Percentiles rank a stretch among this genome's conserved stretches.
phyloP scores from a whole-genome alignment of 306 rosid genomes.

The Canavalia gladiata region DNA sequence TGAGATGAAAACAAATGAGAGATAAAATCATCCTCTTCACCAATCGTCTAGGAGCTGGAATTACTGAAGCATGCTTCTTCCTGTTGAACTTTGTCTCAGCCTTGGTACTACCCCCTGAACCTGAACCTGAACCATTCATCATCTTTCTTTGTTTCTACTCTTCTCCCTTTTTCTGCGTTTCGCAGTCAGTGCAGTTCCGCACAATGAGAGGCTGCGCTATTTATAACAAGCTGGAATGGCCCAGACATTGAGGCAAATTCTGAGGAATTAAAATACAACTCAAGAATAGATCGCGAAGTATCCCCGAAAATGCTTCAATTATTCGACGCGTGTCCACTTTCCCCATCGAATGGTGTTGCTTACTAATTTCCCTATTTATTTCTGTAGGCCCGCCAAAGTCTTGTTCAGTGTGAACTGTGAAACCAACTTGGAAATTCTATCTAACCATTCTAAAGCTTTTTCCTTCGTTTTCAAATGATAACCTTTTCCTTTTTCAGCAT shows the following conservation, averaged over 20 bases:
- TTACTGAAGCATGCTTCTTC: constrained; percentile 42
- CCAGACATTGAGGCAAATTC: no score
- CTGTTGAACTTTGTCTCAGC: not conserved
- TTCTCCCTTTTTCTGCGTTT: not conserved
- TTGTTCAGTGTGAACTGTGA: not conserved
- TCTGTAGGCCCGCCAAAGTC: not conserved
- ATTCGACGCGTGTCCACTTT: not conserved
- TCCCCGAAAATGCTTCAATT: not conserved
- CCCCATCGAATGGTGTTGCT: not conserved
- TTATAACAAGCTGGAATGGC: no score
- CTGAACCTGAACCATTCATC: not conserved
- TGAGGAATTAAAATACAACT: not conserved
- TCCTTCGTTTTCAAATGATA: no score
- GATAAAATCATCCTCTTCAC: constrained; percentile 54
- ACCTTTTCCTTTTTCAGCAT: no score
- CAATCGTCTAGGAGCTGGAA: constrained; percentile 53
- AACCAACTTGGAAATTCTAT: not conserved
- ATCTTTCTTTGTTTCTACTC: not conserved
- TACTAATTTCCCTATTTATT: not conserved
- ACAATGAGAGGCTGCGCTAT: not conserved
- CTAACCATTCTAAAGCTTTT: not conserved
- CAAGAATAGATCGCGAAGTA: not conserved
- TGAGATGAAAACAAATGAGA: not conserved
- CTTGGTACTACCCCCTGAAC: not conserved
- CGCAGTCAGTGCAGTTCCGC: not conserved